Evolutionary conservation across 75 land plant genomes (phyloP).

Genomic region (Cunninghamia lanceolata): DNA sequence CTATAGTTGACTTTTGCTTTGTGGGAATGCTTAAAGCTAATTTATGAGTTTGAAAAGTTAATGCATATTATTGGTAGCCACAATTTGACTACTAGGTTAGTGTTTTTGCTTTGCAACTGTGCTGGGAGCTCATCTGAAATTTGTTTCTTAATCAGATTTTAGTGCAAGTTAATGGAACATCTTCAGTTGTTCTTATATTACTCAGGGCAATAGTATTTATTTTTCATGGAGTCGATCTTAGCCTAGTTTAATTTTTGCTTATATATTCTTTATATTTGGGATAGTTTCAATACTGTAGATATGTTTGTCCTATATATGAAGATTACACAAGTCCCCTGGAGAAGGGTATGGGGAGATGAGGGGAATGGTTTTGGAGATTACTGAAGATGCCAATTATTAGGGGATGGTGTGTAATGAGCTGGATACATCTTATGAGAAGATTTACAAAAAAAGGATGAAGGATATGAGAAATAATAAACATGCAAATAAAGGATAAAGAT

Average conservation of each 20-base stretch:
- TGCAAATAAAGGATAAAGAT: too few relatives aligned
- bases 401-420: neutral
- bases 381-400: neutral
- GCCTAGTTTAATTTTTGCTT: neutral
- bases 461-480: too few relatives aligned
- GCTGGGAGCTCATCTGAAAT: neutral
- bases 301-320: neutral
- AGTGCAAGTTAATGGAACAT: neutral
- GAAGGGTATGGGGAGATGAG: neutral
- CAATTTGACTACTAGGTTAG: neutral
- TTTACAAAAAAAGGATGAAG: too few relatives aligned
- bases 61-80: neutral
- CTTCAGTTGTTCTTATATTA: neutral
- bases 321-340: neutral
- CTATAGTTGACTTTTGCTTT: neutral
- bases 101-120: neutral
- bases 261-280: neutral
- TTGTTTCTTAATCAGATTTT: neutral
- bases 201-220: neutral
- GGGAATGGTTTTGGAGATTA: neutral
- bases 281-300: neutral
- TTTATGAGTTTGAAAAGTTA: neutral
- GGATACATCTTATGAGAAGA: neutral
- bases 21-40: conserved; percentile 6
- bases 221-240: neutral